Conservation (phyloP, 805 yeast species). For the Myxozyma sirexii region DNA sequence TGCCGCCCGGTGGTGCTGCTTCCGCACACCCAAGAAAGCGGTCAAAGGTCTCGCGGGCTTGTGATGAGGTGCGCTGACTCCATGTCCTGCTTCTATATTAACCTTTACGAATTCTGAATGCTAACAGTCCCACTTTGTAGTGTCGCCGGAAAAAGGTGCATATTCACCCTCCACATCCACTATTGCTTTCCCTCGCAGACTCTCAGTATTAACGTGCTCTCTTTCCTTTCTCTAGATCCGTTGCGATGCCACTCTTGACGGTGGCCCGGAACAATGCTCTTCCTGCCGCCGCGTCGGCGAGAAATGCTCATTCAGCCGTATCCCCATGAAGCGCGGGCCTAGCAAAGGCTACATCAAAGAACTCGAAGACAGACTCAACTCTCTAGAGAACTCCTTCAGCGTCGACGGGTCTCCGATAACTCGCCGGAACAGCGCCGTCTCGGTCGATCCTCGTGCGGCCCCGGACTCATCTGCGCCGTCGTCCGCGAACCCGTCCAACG, state of each 20-base stretch:
- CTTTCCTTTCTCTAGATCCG: constrained; percentile 42
- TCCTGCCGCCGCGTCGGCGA: constrained; percentile 57
- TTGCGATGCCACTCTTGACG: constrained; percentile 44
- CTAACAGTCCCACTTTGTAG: constrained; percentile 34
- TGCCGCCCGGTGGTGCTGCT: background rate
- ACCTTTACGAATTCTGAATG: too few species aligned
- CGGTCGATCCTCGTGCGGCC: constrained; percentile 2
- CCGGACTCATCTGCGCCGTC: constrained; percentile 6
- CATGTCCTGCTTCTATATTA: background rate
- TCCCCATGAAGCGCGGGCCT: constrained; percentile 66
- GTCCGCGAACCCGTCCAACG: constrained; percentile 1
- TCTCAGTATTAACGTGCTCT: background rate
- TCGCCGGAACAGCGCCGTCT: constrained; percentile 15
- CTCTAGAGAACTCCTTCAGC: constrained; percentile 33
- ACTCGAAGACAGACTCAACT: constrained; percentile 37
- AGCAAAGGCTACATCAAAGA: constrained; percentile 50
- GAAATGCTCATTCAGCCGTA: constrained; percentile 56
- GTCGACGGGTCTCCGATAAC: constrained; percentile 10
- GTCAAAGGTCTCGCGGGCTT: constrained; percentile 59
- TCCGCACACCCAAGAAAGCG: constrained; percentile 48
- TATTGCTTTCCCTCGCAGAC: background rate
- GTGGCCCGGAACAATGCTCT: constrained; percentile 46
- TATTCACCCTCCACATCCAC: constrained; percentile 25
- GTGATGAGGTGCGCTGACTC: constrained; percentile 48
- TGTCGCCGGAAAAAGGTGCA: constrained; percentile 49